Base-by-base conservation (phyloP, 2,329 filamentous ascomycete genomes). In the Penicillium corylophilum region DNA sequence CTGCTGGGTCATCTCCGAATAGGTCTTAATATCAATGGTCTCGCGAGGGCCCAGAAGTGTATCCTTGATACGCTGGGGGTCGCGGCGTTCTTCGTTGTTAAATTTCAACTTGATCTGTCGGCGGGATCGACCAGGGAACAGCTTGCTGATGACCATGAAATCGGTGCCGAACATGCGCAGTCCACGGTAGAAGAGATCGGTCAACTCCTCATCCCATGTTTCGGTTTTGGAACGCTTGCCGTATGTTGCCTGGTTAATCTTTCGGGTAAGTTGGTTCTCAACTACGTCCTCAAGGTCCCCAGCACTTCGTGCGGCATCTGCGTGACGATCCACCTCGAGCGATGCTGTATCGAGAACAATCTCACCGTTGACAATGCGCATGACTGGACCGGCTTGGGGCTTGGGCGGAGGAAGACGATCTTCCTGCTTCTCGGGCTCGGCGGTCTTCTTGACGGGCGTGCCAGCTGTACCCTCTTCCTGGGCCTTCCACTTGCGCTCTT, bases 31-130 rank as follows among this genome's bases (percentile, higher is more conserved):
- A 56, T 75, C 70, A 23, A 79, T 71, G 3, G 63, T 53, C 51
- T 79, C 72, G 15, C 70, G 68, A 3, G 75, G 74, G 1, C 76
- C 75, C 12, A 75, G 63, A 3, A 86, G 68, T 1, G 78, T 78
- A 5, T 74, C 69, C 48, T 79, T 79, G 35, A 87, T 77, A 15
- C 78, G 69, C 15, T 75, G 70, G 0, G 81, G 78, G 59, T 85
- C 75, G 5, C 77, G 69, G 22, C 79, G 76, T 64, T 86, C 82
- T 66, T 87, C 84, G 33, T 80, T 79, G 24, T 77, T 78, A 69
- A 85, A 87, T 60, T 87, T 86, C 15, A 78, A 67, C 66, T 87
- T 87, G 60, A 87, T 82, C 61, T 82, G 78, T n/a, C 77, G 76
- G n/a, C 84, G 74, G 9, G 79, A 82, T 42, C 78, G 74, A 10